Percentiles rank a stretch among this genome's conserved stretches.
phyloP scores from a whole-genome alignment of 2,329 filamentous ascomycete genomes.

The Ascochyta clinopodiicola region DNA sequence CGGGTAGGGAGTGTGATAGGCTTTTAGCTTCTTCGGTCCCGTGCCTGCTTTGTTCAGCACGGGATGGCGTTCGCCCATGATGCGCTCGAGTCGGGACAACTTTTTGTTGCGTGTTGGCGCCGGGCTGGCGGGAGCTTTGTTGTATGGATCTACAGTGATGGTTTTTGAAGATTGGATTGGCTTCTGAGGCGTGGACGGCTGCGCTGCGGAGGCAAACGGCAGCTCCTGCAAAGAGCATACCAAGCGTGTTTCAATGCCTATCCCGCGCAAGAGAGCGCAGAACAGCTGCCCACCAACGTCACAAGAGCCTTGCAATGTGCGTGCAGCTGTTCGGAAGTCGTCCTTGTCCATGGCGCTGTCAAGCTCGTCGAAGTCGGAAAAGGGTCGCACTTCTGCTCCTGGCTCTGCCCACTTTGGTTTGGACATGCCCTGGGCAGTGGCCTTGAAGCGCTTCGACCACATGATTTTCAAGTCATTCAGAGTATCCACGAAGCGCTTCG shows the following conservation, averaged over 20 bases:
- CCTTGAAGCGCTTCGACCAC: slow-evolving; percentile 73
- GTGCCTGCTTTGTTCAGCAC: slow-evolving; percentile 32
- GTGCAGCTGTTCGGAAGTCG: slow-evolving; percentile 77
- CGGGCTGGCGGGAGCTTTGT: slow-evolving; percentile 26
- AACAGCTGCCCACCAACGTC: slow-evolving; percentile 91
- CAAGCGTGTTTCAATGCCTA: slow-evolving; percentile 80
- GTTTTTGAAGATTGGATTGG: slow-evolving; percentile 27
- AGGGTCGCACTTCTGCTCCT: slow-evolving; percentile 63
- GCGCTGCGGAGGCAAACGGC: slow-evolving; percentile 63
- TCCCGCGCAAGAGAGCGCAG: slow-evolving; percentile 82
- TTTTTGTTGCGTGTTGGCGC: slow-evolving; percentile 36
- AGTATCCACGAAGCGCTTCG: slow-evolving; percentile 79
- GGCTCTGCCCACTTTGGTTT: slow-evolving; percentile 73
- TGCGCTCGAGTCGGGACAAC: slow-evolving; percentile 41
- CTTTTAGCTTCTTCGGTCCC: slow-evolving; percentile 51
- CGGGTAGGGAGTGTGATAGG: slow-evolving; percentile 77
- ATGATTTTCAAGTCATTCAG: slow-evolving; percentile 71
- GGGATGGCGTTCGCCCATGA: slow-evolving; percentile 39
- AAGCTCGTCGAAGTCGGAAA: slow-evolving; percentile 61
- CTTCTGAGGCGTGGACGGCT: slow-evolving; percentile 40
- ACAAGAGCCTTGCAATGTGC: slow-evolving; percentile 76
- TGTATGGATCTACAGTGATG: slow-evolving; percentile 43
- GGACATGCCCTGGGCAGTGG: slow-evolving; percentile 63
- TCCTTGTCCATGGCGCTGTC: slow-evolving; percentile 72
- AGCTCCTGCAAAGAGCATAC: slow-evolving; percentile 91